A percentile compares a stretch with the other conserved stretches of the same genome.
Conservation (phyloP, 257 asterid genomes). For the Przewalskia tangutica region DNA sequence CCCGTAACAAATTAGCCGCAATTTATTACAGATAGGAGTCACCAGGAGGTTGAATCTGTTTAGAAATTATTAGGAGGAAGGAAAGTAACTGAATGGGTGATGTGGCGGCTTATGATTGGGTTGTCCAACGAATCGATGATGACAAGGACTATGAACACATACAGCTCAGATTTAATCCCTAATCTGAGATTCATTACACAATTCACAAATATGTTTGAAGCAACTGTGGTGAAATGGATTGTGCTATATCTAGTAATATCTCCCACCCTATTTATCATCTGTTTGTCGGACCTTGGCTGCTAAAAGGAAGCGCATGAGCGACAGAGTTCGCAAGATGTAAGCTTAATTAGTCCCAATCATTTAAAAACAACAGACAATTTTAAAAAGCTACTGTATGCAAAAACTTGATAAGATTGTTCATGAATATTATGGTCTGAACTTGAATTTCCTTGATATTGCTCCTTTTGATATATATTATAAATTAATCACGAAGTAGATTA, state of each 20-base stretch:
- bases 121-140: not conserved
- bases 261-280: conserved; percentile 25
- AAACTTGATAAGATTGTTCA: too few species aligned
- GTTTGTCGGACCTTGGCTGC: conserved; percentile 40
- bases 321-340: conserved; percentile 89
- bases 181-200: not conserved
- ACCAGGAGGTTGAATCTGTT: too few species aligned
- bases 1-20: too few species aligned
- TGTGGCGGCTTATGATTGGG: not conserved
- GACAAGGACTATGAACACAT: not conserved
- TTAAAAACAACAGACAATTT: too few species aligned
- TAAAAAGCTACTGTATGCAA: too few species aligned
- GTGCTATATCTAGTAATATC: conserved; percentile 33
- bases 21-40: not conserved
- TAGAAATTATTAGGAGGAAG: not conserved
- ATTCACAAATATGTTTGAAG: not conserved
- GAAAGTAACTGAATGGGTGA: not conserved
- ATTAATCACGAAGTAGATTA: not conserved
- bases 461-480: not conserved
- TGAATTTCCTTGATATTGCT: conserved; percentile 9
- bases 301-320: conserved; percentile 77
- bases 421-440: too few species aligned
- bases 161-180: not conserved
- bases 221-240: conserved; percentile 34
- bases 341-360: too few species aligned